Base-by-base conservation (phyloP, 352 stramenopile species). In the Pythium folliculosum region DNA sequence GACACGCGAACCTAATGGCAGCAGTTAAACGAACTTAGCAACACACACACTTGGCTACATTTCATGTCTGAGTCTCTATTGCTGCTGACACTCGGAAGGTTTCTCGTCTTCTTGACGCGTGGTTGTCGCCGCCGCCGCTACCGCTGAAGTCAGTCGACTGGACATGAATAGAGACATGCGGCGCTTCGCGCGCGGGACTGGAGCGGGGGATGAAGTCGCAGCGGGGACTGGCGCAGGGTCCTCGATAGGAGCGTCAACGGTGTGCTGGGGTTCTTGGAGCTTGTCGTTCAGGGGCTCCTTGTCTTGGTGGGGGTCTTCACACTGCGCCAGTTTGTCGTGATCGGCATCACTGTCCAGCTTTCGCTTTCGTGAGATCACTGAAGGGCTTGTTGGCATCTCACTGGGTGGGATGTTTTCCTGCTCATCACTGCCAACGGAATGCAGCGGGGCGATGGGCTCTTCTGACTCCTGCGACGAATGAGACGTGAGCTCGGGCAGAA, bases 31-130 rank as follows among this genome's bases (percentile, higher is more conserved):
- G 63, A 32, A 70, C 55, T 70, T 70, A 60, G 5, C 32, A 19
- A 21, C 21, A 50, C 38, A 49, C 12, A 22, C n/a, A 50, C 16
- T 40, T 65, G 58, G 58, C 58, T 65, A 65, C 58, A 57, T 58
- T 57, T 47, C 19, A 8, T 44, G 6, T 32, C n/a, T 2, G 17
- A 1, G 12, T 32, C 17, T 72, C 74, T 70, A 86, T 30, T 86
- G 78, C 32, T 86, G 75, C 17, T 82, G 70, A 56, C 78, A 84
- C 50, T 86, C 78, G 16, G 72, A 72, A 0, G 72, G 74, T 27
- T 82, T 72, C 14, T 81, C 60, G 43, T 68, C 54, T 38, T 32
- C 52, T 37, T 25, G 38, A 8, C 22, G 52, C 40, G 17, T n/a
- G 40, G 44, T 43, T 19, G 47, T 51, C 13, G 59, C 12, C 43